Evolutionary conservation across 2,329 filamentous ascomycete genomes (phyloP).

Genomic region (Paradendryphiella salina): DNA sequence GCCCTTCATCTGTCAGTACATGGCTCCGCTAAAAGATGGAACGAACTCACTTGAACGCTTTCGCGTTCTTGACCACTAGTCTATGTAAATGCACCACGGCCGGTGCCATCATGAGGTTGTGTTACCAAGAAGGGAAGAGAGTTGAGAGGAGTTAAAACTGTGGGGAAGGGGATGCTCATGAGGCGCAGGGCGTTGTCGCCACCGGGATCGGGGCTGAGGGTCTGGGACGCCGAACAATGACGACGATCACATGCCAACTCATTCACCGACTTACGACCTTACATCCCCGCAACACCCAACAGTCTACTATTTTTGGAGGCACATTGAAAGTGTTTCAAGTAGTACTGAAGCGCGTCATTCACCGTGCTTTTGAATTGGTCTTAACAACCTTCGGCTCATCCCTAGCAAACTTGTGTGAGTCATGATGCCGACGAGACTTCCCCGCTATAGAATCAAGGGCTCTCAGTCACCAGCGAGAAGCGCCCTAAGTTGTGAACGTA

Average conservation of each 20-base stretch:
- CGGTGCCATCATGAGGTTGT: slow-evolving; percentile 43
- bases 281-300: background rate
- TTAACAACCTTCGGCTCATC: background rate
- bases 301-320: too few relatives aligned
- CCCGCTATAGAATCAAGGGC: background rate
- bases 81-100: slow-evolving; percentile 45
- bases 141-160: slow-evolving; percentile 16
- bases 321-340: background rate
- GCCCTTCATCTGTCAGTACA: slow-evolving; percentile 43
- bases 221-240: slow-evolving; percentile 20
- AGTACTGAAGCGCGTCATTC: too few relatives aligned
- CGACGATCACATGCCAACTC: slow-evolving; percentile 22
- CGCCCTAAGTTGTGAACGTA: background rate
- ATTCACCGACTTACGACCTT: slow-evolving; percentile 1
- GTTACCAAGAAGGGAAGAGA: slow-evolving; percentile 22
- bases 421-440: background rate
- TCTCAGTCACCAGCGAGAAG: background rate
- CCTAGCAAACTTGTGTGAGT: background rate
- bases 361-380: background rate
- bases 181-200: slow-evolving; percentile 28
- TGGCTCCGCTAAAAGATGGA: background rate
- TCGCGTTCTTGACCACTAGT: slow-evolving; percentile 49
- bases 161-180: slow-evolving; percentile 27
- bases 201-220: slow-evolving; percentile 13
- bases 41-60: slow-evolving; percentile 46